Conservation (phyloP, 306 rosid species). For the Castanopsis chinensis region DNA sequence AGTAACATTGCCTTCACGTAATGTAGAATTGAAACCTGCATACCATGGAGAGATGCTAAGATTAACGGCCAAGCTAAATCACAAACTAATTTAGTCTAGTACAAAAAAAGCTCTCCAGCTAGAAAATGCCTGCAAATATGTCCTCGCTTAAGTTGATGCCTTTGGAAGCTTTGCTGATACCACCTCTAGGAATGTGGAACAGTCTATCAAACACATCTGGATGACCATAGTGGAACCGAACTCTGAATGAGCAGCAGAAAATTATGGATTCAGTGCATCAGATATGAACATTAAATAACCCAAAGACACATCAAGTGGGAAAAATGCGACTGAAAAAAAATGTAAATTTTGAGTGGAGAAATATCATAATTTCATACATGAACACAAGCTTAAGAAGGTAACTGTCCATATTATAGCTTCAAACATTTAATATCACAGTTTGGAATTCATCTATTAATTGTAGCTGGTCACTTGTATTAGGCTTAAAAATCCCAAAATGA, state of each 20-base stretch:
- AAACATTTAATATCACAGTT: background rate
- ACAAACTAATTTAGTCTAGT: background rate
- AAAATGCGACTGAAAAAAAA: background rate
- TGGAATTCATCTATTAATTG: background rate
- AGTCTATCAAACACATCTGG: constrained; percentile 97
- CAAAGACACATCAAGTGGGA: background rate
- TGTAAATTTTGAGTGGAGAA: background rate
- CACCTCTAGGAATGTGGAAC: constrained; percentile 97
- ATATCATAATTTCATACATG: background rate
- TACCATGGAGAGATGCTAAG: constrained; percentile 9
- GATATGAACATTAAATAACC: constrained; percentile 5
- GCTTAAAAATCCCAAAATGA: background rate
- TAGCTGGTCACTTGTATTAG: background rate
- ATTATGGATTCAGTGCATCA: constrained; percentile 6
- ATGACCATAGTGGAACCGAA: constrained; percentile 97
- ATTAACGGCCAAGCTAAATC: constrained; percentile 1
- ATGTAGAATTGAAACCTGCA: constrained; percentile 88
- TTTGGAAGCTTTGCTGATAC: constrained; percentile 95
- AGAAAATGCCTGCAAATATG: constrained; percentile 87
- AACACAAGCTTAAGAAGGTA: background rate
- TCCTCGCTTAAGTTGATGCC: constrained; percentile 94
- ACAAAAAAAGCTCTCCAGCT: background rate
- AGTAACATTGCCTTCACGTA: constrained; percentile 90
- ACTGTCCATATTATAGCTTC: background rate
- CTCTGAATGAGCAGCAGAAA: constrained; percentile 60